These are phyloP conservation scores for Arthrobotrys sphaeroides DNA, from an alignment of 2,329 filamentous ascomycete species.

Conservation along the genomic window DNA sequence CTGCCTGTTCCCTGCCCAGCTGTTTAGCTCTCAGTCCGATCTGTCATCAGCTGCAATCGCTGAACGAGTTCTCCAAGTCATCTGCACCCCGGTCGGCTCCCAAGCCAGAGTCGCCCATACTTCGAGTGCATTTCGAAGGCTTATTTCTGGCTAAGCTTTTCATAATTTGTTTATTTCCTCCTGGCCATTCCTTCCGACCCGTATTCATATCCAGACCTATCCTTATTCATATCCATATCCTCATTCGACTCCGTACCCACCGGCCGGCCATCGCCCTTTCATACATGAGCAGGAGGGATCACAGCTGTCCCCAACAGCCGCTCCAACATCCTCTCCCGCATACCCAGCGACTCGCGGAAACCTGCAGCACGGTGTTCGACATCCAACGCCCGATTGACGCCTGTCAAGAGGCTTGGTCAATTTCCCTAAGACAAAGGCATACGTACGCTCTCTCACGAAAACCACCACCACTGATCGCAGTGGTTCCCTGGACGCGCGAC, in stretches of 20 bases:
- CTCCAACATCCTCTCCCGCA: background rate
- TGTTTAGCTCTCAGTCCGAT: conserved; percentile 43
- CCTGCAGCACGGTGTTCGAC: background rate
- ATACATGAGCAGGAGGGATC: conserved; percentile 2
- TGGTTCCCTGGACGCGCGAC: conserved; percentile 38
- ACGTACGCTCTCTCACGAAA: background rate
- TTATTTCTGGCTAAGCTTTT: conserved; percentile 53
- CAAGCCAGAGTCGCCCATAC: conserved; percentile 36
- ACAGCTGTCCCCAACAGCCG: background rate
- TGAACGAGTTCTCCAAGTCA: conserved; percentile 5
- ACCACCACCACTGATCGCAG: conserved; percentile 19
- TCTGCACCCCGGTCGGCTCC: conserved; percentile 22
- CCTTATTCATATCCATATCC: no score
- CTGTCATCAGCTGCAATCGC: conserved; percentile 32
- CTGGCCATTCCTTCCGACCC: background rate
- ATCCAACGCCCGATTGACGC: conserved; percentile 13
- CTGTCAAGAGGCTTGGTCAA: conserved; percentile 8
- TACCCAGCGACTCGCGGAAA: conserved; percentile 23
- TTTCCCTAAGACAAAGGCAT: conserved; percentile 4
- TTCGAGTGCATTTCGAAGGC: conserved; percentile 35
- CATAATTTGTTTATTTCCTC: conserved; percentile 31
- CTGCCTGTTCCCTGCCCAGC: conserved; percentile 36
- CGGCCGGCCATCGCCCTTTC: background rate
- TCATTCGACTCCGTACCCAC: no score
- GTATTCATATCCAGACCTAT: no score